phyloP scores from a whole-genome alignment of 768 basidiomycete genomes.

The Lentinula boryana region DNA sequence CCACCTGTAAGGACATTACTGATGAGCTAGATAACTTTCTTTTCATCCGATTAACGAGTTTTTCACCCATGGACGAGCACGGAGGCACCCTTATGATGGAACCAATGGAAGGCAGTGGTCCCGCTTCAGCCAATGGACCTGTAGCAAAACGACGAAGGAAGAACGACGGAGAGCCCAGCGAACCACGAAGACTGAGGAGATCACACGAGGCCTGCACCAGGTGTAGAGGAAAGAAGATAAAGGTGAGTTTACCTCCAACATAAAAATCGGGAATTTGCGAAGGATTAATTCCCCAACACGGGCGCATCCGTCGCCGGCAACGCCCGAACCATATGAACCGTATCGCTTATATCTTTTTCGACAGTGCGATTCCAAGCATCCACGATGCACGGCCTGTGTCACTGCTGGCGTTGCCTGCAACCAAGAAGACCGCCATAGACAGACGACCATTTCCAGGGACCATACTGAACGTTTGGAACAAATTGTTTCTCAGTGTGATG shows the following conservation, averaged over 20 bases:
- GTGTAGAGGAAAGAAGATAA: constrained; percentile 96
- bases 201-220: constrained; percentile 91
- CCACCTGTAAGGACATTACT: neutral
- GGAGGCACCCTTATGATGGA: constrained; percentile 55
- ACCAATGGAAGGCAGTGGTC: constrained; percentile 36
- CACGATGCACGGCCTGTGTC: constrained; percentile 79
- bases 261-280: constrained; percentile 2
- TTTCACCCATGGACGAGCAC: neutral
- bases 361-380: constrained; percentile 89
- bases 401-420: constrained; percentile 76
- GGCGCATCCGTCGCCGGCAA: constrained; percentile 7
- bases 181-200: constrained; percentile 76
- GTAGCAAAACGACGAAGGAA: constrained; percentile 53
- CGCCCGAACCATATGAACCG: neutral
- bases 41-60: neutral
- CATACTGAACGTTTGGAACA: constrained; percentile 80
- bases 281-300: neutral
- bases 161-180: constrained; percentile 49
- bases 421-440: constrained; percentile 84
- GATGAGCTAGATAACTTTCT: neutral
- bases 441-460: constrained; percentile 80
- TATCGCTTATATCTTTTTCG: constrained; percentile 10
- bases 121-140: constrained; percentile 39
- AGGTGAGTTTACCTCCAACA: constrained; percentile 54
- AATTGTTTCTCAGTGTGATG: constrained; percentile 72